Evolutionary conservation across 768 basidiomycete species (phyloP), one percentile per base, ranked within the genome.

Genomic region (Trametes meyenii): DNA sequence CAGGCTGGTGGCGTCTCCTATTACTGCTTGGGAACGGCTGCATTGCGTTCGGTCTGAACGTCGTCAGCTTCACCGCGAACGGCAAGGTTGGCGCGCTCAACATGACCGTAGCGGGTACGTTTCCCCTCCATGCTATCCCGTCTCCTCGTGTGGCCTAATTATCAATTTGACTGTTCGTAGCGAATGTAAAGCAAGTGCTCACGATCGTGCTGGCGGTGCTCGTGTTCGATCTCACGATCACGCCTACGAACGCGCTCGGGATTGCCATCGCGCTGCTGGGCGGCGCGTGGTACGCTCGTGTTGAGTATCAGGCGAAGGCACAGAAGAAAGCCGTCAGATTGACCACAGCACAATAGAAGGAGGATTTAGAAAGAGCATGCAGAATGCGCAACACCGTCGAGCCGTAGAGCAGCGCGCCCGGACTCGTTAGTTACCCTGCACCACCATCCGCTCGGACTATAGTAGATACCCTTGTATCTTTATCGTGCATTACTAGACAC

Each of bases 11-110:
- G 73, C 73, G 50, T 58, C 59, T 56, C 23, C 60, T 81, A 1
- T 84, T 87, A 6, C 74, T 98, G 46, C 64, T 85, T 5, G 68
- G 89, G 38, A 99, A 98, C 67, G 96, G 95, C 0, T 71, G 79
- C 14, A 86, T 98, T 69, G 97, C 97, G 3, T 98, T 97, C 70
- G 89, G 86, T 14, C 78, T 99, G 53, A 99, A 98, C 68, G 86
- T 98, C 2, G 92, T 97, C 58, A 92, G 90, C 72, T 97, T 99
- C 70, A 92, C 91, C 42, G 92, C 97, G n/a, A 99, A 98, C 76
- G 88, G 89, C 74, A 87, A 90, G 71, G 88, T 93, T 0, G 94
- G 95, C 2, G 88, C 94, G 13, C 71, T 96, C 64, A 90, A 88
- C 49, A 96, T 96, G 90, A 92, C 90, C 11, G 94, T 96, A 49